Conservation (phyloP, 106 monocot genomes). For the Hemerocallis citrina region DNA sequence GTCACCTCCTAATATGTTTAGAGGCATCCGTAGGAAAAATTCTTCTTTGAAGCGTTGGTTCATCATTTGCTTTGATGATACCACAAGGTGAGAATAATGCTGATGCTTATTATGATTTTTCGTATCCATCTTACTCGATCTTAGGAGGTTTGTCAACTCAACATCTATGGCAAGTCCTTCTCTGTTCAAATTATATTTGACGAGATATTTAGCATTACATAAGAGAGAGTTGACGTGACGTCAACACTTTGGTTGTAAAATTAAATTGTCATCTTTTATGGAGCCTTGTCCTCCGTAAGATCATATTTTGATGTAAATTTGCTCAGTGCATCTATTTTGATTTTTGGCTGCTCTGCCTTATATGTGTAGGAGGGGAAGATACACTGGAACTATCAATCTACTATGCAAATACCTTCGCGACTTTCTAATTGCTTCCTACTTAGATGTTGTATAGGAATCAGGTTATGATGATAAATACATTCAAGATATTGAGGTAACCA, state of each 20-base stretch:
- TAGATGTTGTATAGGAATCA: conserved; percentile 60
- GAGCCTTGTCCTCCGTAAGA: too few relatives aligned
- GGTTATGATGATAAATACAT: conserved; percentile 84
- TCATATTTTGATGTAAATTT: too few relatives aligned
- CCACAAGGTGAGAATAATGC: conserved; percentile 46
- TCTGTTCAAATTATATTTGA: too few relatives aligned
- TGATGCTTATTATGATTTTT: neutral
- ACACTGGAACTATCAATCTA: conserved; percentile 43
- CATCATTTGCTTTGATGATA: conserved; percentile 65
- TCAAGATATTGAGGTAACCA: conserved; percentile 93
- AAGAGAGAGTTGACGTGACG: too few relatives aligned
- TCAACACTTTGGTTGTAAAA: too few relatives aligned
- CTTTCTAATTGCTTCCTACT: conserved; percentile 79
- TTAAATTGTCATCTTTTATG: too few relatives aligned
- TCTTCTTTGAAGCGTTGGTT: conserved; percentile 84
- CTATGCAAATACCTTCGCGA: conserved; percentile 95
- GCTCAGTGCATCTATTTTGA: neutral
- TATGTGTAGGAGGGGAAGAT: conserved; percentile 55
- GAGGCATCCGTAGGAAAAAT: conserved; percentile 73
- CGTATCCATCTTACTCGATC: too few relatives aligned
- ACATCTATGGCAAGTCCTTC: too few relatives aligned
- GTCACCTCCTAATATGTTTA: conserved; percentile 49
- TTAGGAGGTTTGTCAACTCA: too few relatives aligned
- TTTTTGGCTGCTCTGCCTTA: conserved; percentile 6
- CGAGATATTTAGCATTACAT: too few relatives aligned